Conservation (phyloP, 2,329 filamentous ascomycete species). For the Davidsoniella australis region DNA sequence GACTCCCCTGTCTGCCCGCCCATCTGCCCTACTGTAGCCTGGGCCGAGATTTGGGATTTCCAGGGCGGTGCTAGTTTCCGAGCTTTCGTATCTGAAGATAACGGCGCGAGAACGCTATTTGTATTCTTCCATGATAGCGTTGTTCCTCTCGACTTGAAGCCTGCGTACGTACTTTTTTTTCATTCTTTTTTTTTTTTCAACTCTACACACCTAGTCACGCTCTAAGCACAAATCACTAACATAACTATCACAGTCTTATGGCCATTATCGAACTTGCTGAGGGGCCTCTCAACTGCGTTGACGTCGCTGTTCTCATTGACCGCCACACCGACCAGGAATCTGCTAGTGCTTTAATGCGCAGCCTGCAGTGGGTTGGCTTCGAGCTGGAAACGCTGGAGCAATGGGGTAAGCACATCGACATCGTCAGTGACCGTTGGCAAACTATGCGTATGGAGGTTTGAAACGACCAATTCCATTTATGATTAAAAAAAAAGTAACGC, state of each 20-base stretch:
- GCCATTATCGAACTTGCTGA: conserved; percentile 79
- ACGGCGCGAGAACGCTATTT: conserved; percentile 59
- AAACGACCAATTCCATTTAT: neutral
- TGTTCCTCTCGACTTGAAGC: conserved; percentile 63
- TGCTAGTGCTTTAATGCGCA: conserved; percentile 53
- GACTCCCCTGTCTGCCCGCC: conserved; percentile 8
- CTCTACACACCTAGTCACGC: neutral
- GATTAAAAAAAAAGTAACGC: too few relatives aligned
- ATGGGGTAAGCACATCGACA: conserved; percentile 48
- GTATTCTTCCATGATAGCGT: conserved; percentile 67
- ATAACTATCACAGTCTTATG: conserved; percentile 44
- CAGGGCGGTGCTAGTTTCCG: conserved; percentile 68
- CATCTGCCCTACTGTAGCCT: conserved; percentile 33
- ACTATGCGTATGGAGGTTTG: conserved; percentile 81
- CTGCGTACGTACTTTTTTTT: conserved; percentile 54
- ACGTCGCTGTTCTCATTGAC: conserved; percentile 68
- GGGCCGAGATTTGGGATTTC: conserved; percentile 76
- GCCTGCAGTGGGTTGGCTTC: conserved; percentile 87
- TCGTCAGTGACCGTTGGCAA: conserved; percentile 64
- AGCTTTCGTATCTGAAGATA: conserved; percentile 61
- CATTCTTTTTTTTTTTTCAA: too few relatives aligned
- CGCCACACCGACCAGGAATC: conserved; percentile 46
- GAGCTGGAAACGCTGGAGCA: conserved; percentile 63
- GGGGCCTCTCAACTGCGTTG: conserved; percentile 55
- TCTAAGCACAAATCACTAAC: conserved; percentile 17